These are phyloP conservation scores for Fusarium pseudograminearum DNA, from an alignment of 2,329 filamentous ascomycete species.

Conservation along the genomic window DNA sequence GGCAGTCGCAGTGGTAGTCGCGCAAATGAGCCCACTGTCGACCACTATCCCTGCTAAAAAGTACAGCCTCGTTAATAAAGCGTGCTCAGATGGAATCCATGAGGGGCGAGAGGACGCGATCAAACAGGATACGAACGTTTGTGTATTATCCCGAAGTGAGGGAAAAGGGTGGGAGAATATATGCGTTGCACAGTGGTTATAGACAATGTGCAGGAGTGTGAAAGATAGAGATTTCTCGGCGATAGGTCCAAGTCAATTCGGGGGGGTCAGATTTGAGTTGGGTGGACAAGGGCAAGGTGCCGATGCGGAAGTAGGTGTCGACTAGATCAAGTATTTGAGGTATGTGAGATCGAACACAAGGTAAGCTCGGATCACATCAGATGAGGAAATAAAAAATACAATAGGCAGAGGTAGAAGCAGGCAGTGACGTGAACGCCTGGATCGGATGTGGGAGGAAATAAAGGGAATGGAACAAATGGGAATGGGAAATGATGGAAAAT, in stretches of 20 bases:
- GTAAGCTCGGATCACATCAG: conserved; percentile 26
- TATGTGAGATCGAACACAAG: conserved; percentile 12
- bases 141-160: background rate
- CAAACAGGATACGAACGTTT: conserved; percentile 2
- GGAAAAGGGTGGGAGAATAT: conserved; percentile 4
- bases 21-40: conserved; percentile 44
- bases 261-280: conserved; percentile 6
- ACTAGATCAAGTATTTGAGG: conserved; percentile 19
- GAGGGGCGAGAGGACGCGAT: conserved; percentile 9
- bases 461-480: conserved; percentile 20
- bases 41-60: conserved; percentile 36
- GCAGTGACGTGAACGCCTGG: conserved; percentile 23
- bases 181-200: conserved; percentile 35
- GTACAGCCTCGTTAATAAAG: conserved; percentile 20
- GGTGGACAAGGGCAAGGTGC: conserved; percentile 7
- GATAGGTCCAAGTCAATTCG: conserved; percentile 8
- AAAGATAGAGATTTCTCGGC: conserved; percentile 31
- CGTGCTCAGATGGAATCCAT: conserved; percentile 13
- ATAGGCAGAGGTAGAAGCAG: background rate
- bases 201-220: conserved; percentile 25
- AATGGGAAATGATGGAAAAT: conserved; percentile 24
- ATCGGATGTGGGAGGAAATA: conserved; percentile 11
- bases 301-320: conserved; percentile 1
- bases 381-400: background rate
- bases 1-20: conserved; percentile 26